phyloP scores from a whole-genome alignment of 352 stramenopile species.

The Phytophthora tentaculata region DNA sequence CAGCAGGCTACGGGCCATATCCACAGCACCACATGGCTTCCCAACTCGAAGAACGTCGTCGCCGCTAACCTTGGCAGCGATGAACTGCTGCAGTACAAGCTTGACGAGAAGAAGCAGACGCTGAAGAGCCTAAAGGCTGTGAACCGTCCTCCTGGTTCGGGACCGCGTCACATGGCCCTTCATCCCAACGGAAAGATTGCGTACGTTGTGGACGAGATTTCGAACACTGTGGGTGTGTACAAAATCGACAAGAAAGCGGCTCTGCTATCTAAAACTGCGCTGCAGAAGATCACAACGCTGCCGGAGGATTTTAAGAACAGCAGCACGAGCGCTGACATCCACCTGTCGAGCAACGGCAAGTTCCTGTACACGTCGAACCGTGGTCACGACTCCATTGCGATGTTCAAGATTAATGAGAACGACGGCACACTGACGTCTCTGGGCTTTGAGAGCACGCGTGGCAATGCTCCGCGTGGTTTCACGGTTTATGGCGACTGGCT shows the following conservation, averaged over 20 bases:
- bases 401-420: conserved; percentile 48
- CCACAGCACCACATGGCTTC: conserved; percentile 73
- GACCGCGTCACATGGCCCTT: conserved; percentile 72
- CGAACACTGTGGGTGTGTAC: conserved; percentile 69
- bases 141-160: conserved; percentile 42
- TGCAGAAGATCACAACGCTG: conserved; percentile 67
- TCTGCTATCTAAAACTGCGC: conserved; percentile 29
- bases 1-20: conserved; percentile 57
- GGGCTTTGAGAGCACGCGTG: conserved; percentile 50
- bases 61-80: conserved; percentile 71
- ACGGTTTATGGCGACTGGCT: conserved; percentile 54
- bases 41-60: conserved; percentile 47
- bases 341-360: conserved; percentile 54
- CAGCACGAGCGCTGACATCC: conserved; percentile 52
- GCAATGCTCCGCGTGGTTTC: conserved; percentile 54
- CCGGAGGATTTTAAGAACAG: conserved; percentile 38
- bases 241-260: conserved; percentile 34
- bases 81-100: conserved; percentile 54
- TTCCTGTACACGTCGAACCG: conserved; percentile 78
- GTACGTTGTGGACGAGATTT: conserved; percentile 71
- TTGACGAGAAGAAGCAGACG: conserved; percentile 47
- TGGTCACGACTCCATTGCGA: conserved; percentile 66
- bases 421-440: conserved; percentile 42
- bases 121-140: conserved; percentile 35
- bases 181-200: conserved; percentile 49